These are phyloP conservation scores for Leccinum imitatum DNA, from an alignment of 768 basidiomycete genomes.

Conservation along the genomic window DNA sequence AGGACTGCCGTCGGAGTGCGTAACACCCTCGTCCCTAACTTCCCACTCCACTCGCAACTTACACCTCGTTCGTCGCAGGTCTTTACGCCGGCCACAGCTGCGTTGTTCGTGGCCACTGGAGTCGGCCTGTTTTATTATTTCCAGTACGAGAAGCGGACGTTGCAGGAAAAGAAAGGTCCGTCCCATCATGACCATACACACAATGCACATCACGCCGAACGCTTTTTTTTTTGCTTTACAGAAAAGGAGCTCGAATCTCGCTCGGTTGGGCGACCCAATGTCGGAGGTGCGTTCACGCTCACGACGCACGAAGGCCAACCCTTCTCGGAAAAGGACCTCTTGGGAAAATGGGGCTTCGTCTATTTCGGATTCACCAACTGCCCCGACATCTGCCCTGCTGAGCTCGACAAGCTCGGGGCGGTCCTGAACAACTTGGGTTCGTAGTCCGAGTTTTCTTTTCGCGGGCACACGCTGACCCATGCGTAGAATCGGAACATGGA, in stretches of 20 bases:
- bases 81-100: conserved; percentile 87
- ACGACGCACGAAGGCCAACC: conserved; percentile 48
- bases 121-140: conserved; percentile 87
- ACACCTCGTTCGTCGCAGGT: conserved; percentile 50
- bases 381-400: conserved; percentile 98
- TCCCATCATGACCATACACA: neutral
- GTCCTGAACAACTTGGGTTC: conserved; percentile 73
- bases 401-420: conserved; percentile 89
- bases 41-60: neutral
- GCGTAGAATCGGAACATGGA: conserved; percentile 65
- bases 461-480: conserved; percentile 7
- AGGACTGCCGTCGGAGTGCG: conserved; percentile 36
- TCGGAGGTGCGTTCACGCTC: conserved; percentile 89
- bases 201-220: neutral
- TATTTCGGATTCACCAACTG: conserved; percentile 99
- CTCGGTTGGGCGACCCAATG: conserved; percentile 78
- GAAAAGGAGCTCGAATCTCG: conserved; percentile 73
- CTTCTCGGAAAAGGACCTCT: conserved; percentile 76
- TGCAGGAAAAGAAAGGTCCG: conserved; percentile 76
- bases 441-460: conserved; percentile 18
- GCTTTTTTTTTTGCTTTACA: conserved; percentile 28
- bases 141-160: conserved; percentile 75
- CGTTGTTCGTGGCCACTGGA: conserved; percentile 80
- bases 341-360: conserved; percentile 88
- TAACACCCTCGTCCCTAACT: neutral